These are phyloP conservation scores for Astrephomene gubernaculifera DNA, from an alignment of 139 green algal species.

Conservation along the genomic window DNA sequence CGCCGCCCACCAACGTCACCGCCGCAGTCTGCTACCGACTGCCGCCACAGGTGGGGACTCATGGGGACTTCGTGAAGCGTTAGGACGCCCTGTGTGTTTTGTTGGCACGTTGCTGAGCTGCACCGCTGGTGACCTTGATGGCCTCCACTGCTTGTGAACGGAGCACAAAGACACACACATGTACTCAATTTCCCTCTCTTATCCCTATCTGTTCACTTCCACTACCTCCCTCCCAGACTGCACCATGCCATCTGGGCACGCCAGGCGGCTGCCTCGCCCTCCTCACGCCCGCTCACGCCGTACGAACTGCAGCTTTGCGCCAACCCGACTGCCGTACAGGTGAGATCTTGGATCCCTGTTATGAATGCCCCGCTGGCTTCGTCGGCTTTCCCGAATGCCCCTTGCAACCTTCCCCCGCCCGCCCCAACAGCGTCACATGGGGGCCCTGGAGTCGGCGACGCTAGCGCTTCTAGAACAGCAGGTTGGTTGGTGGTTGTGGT, in stretches of 20 bases:
- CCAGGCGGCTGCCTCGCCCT: slow-evolving; percentile 10
- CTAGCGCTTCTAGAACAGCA: slow-evolving; percentile 35
- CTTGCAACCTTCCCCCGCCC: not conserved
- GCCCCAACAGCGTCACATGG: not conserved
- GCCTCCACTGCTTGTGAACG: not conserved
- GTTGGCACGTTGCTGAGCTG: too few relatives aligned
- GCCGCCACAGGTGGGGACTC: not conserved
- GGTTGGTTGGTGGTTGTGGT: not conserved
- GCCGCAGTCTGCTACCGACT: slow-evolving; percentile 11
- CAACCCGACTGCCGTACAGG: slow-evolving; percentile 5
- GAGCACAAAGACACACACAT: not conserved
- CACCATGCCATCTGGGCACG: not conserved
- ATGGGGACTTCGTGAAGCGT: not conserved
- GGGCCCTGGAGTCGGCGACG: slow-evolving; percentile 11
- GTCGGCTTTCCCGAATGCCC: not conserved
- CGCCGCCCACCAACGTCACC: not conserved
- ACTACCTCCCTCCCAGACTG: not conserved
- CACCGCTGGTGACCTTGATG: not conserved
- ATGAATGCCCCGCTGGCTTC: not conserved
- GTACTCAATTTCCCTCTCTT: not conserved
- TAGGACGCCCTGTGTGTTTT: not conserved
- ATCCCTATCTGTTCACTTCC: not conserved
- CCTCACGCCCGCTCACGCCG: not conserved
- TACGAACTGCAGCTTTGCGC: slow-evolving; percentile 29
- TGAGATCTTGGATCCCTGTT: not conserved